A percentile compares a stretch with the other conserved stretches of the same genome.
Evolutionary conservation across 805 yeast genomes (phyloP).

Genomic region (Sungouiozyma intestinalis): DNA sequence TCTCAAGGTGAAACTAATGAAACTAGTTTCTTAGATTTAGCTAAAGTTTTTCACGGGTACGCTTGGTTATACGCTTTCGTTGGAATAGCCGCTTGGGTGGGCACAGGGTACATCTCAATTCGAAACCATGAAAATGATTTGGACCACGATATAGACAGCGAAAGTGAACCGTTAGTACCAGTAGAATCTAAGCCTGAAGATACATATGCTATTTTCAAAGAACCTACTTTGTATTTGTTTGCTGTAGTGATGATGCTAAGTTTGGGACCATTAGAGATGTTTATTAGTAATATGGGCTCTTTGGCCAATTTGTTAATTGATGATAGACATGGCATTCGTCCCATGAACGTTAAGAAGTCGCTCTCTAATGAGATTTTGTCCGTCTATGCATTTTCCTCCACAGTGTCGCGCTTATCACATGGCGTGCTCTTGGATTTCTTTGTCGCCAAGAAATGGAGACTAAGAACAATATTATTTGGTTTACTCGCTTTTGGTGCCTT

Average conservation of each 20-base stretch:
- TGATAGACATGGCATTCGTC: not conserved
- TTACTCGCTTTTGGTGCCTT: constrained; percentile 29
- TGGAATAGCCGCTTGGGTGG: constrained; percentile 50
- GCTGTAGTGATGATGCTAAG: constrained; percentile 52
- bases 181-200: constrained; percentile 1
- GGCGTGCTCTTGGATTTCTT: constrained; percentile 64
- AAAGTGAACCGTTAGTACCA: constrained; percentile 15
- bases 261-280: constrained; percentile 80
- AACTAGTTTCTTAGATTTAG: constrained; percentile 33
- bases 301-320: constrained; percentile 34
- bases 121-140: constrained; percentile 26
- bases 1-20: constrained; percentile 7
- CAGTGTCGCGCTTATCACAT: constrained; percentile 52
- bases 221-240: constrained; percentile 54
- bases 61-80: constrained; percentile 43
- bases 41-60: constrained; percentile 43
- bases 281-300: constrained; percentile 73
- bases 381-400: constrained; percentile 60
- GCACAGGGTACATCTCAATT: constrained; percentile 35
- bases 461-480: constrained; percentile 25
- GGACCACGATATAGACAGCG: constrained; percentile 14
- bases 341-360: not conserved
- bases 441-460: constrained; percentile 21
- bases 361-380: constrained; percentile 36
- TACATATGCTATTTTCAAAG: constrained; percentile 29